These are phyloP conservation scores for Pythium vanterpoolii DNA, from an alignment of 352 stramenopile species.

Conservation along the genomic window DNA sequence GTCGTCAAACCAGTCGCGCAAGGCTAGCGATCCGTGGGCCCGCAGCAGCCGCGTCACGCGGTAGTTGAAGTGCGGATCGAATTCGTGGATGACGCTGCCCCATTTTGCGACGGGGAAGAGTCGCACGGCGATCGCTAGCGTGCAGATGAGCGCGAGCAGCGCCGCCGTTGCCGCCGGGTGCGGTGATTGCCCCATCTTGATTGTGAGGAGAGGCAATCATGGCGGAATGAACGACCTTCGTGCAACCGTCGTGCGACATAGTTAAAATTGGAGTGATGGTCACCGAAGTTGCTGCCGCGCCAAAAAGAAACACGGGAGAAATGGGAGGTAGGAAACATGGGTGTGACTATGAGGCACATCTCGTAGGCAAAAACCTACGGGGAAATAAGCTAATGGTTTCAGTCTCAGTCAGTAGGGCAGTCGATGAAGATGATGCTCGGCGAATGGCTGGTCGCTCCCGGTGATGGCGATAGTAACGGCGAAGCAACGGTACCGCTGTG, in stretches of 20 bases:
- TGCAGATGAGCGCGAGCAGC: constrained; percentile 81
- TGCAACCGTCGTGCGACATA: constrained; percentile 42
- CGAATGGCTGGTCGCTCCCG: neutral
- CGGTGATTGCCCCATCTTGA: neutral
- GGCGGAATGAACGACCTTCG: constrained; percentile 14
- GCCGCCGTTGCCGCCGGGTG: constrained; percentile 4
- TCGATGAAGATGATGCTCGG: constrained; percentile 25
- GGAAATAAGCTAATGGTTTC: neutral
- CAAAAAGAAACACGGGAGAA: neutral
- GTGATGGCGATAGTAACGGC: neutral
- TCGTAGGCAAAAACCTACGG: neutral
- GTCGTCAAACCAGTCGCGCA: constrained; percentile 99
- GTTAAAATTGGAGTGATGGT: constrained; percentile 2
- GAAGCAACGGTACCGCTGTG: neutral
- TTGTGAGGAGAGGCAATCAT: neutral
- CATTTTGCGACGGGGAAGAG: constrained; percentile 91
- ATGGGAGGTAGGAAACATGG: neutral
- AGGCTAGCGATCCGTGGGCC: constrained; percentile 88
- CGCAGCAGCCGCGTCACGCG: constrained; percentile 95
- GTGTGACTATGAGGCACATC: neutral
- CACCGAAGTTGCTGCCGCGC: neutral
- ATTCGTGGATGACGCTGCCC: constrained; percentile 92
- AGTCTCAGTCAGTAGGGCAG: neutral
- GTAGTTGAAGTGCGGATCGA: constrained; percentile 99
- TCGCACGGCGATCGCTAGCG: constrained; percentile 87